phyloP scores from a whole-genome alignment of 495 filamentous ascomycete genomes.

The Neurospora intermedia region DNA sequence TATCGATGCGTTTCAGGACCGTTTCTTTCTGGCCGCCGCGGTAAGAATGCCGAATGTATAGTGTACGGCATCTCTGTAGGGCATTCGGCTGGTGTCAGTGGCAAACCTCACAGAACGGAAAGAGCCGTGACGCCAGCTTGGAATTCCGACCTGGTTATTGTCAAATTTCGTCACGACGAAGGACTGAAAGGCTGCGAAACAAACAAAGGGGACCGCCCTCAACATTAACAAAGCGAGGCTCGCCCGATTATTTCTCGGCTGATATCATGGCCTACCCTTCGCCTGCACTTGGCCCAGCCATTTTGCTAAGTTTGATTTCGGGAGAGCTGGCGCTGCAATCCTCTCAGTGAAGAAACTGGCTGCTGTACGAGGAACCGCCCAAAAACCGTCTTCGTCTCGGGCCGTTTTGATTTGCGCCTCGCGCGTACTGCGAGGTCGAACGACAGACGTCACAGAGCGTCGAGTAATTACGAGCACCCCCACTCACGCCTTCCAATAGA shows the following conservation, averaged over 20 bases:
- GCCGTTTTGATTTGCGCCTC: neutral
- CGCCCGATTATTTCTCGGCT: neutral
- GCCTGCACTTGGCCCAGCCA: neutral
- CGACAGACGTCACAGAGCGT: slow-evolving; percentile 12
- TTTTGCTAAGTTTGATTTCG: neutral
- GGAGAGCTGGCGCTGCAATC: neutral
- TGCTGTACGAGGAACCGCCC: neutral
- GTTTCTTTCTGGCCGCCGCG: neutral
- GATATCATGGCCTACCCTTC: neutral
- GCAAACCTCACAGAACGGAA: neutral
- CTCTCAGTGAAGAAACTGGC: slow-evolving; percentile 4
- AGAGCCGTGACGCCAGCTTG: neutral
- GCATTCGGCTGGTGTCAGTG: neutral
- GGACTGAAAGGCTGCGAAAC: neutral
- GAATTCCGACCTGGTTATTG: neutral
- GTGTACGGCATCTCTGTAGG: neutral
- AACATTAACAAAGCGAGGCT: neutral
- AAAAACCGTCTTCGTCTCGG: slow-evolving; percentile 3
- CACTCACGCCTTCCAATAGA: slow-evolving; percentile 4
- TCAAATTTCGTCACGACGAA: neutral
- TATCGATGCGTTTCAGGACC: neutral
- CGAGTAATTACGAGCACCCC: slow-evolving; percentile 5
- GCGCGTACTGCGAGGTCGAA: slow-evolving; percentile 4
- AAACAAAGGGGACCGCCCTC: neutral
- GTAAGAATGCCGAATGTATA: neutral